phyloP scores from a whole-genome alignment of 2,329 filamentous ascomycete genomes.

The Colletotrichum spaethianum region DNA sequence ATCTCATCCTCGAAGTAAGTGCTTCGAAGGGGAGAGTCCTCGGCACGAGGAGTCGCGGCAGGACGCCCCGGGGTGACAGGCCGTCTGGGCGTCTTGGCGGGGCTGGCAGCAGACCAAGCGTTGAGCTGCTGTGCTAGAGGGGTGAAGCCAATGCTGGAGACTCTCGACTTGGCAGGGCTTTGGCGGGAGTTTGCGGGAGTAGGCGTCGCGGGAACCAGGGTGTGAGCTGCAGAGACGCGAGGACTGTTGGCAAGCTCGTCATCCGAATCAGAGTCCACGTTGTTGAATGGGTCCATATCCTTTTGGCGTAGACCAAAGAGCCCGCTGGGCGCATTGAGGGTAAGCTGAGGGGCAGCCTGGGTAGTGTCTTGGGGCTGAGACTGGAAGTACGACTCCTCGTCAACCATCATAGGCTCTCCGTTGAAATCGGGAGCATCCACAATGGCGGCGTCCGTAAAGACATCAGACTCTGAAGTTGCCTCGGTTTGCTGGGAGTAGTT shows the following conservation, averaged over 20 bases:
- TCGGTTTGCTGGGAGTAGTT: conserved; percentile 14
- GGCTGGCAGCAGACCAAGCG: conserved; percentile 74
- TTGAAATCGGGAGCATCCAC: conserved; percentile 18
- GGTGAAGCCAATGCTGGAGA: conserved; percentile 69
- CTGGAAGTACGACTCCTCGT: conserved; percentile 47
- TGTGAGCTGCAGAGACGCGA: conserved; percentile 42
- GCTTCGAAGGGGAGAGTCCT: conserved; percentile 58
- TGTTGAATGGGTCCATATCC: conserved; percentile 60
- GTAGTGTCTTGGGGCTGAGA: conserved; percentile 24
- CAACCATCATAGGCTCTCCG: conserved; percentile 43
- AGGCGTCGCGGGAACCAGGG: conserved; percentile 58
- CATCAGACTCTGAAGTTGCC: conserved; percentile 34
- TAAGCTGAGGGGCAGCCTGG: conserved; percentile 48
- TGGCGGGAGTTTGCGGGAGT: conserved; percentile 51
- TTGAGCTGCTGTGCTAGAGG: conserved; percentile 73
- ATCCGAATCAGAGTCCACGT: conserved; percentile 67
- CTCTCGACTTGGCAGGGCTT: conserved; percentile 45
- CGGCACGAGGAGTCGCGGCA: conserved; percentile 45
- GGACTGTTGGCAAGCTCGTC: conserved; percentile 61
- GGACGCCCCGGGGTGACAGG: conserved; percentile 1
- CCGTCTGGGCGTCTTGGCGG: conserved; percentile 54
- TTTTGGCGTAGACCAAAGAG: conserved; percentile 63
- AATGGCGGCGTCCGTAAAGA: conserved; percentile 3
- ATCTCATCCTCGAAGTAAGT: conserved; percentile 76
- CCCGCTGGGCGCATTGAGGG: conserved; percentile 47